Conservation (phyloP, 257 asterid genomes). For the Mentha longifolia region DNA sequence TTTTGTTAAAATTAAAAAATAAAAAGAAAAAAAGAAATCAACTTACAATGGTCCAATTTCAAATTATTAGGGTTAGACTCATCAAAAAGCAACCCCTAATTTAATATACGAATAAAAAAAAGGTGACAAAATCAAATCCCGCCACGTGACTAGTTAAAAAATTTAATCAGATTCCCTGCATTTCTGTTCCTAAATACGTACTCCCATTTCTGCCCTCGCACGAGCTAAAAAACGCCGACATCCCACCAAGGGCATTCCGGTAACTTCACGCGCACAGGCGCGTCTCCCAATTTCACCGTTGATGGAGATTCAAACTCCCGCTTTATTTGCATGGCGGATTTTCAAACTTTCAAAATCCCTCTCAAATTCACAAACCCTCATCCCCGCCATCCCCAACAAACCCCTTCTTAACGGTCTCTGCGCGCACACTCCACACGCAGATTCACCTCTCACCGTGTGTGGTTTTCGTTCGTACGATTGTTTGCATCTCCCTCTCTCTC, state of each 20-base stretch:
- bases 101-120: constrained; percentile 1
- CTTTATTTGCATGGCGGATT: constrained; percentile 48
- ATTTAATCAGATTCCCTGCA: constrained; percentile 40
- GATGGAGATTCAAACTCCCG: constrained; percentile 57
- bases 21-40: neutral
- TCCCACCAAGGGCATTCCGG: constrained; percentile 30
- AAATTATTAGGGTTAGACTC: neutral
- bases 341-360: constrained; percentile 81
- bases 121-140: constrained; percentile 37
- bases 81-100: neutral
- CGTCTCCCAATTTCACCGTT: constrained; percentile 33
- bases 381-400: constrained; percentile 64
- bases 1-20: too few species aligned
- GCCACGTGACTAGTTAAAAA: constrained; percentile 38
- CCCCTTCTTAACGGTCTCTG: constrained; percentile 52
- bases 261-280: constrained; percentile 36
- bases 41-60: neutral
- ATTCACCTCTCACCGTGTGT: constrained; percentile 22
- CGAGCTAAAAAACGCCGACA: neutral
- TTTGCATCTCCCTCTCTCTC: neutral
- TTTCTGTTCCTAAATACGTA: neutral
- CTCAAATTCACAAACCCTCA: constrained; percentile 45
- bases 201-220: constrained; percentile 33
- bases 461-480: neutral
- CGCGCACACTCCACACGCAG: constrained; percentile 29